Conservation (phyloP, 495 filamentous ascomycete species). For the Penicillium riverlandense region DNA sequence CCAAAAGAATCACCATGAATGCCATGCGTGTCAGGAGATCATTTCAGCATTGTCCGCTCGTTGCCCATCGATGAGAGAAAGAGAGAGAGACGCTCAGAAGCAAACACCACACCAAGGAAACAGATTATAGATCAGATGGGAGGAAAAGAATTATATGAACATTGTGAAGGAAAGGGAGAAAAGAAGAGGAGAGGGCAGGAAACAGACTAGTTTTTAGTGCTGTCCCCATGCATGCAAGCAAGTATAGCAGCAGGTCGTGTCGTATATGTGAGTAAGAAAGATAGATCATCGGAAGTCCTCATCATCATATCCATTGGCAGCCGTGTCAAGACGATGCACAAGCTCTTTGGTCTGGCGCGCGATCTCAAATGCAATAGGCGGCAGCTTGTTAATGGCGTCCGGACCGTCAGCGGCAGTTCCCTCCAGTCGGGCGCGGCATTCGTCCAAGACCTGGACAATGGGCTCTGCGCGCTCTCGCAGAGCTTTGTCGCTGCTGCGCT, state of each 20-base stretch:
- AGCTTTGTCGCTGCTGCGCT: constrained; percentile 28
- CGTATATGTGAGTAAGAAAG: too few species aligned
- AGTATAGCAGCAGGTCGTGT: too few species aligned
- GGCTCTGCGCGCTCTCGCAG: constrained; percentile 51
- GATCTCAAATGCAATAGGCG: constrained; percentile 83
- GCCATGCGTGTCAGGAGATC: constrained; percentile 30
- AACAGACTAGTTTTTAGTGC: too few species aligned
- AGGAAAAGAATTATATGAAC: constrained; percentile 2
- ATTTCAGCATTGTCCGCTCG: constrained; percentile 36
- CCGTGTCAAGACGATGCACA: constrained; percentile 37
- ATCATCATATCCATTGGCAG: constrained; percentile 28
- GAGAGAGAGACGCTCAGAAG: constrained; percentile 2
- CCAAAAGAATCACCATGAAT: constrained; percentile 10
- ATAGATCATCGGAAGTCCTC: constrained; percentile 34
- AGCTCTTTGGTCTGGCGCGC: constrained; percentile 77
- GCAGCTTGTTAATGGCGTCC: constrained; percentile 58
- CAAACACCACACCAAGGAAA: background rate
- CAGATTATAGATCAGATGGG: background rate
- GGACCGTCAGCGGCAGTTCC: constrained; percentile 60
- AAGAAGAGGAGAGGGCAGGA: background rate
- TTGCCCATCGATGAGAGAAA: constrained; percentile 31
- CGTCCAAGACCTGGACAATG: constrained; percentile 55
- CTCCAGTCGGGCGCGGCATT: constrained; percentile 58
- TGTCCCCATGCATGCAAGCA: too few species aligned
- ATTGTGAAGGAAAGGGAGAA: background rate